These are phyloP conservation scores for Talaromyces piceae DNA, from an alignment of 2,329 filamentous ascomycete species.

Conservation along the genomic window DNA sequence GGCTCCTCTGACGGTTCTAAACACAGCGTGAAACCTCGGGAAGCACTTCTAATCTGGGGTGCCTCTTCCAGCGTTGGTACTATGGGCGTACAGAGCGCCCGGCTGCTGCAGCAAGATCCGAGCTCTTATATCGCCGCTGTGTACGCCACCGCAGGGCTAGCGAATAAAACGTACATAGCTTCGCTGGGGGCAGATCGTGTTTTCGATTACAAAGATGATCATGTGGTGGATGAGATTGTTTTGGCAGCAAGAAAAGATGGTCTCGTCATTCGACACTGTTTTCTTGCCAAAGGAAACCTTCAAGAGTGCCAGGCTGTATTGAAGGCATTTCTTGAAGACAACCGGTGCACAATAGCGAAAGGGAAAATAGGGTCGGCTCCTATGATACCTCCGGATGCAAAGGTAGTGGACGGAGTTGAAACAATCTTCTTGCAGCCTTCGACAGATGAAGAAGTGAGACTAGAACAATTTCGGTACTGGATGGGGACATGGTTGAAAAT, in stretches of 20 bases:
- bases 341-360: background rate
- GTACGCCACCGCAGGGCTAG: conserved; percentile 34
- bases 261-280: conserved; percentile 34
- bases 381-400: conserved; percentile 21
- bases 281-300: conserved; percentile 35
- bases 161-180: conserved; percentile 28
- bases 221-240: conserved; percentile 25
- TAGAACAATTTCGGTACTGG: conserved; percentile 35
- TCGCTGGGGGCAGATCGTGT: conserved; percentile 28
- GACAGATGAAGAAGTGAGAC: conserved; percentile 24
- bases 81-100: conserved; percentile 38
- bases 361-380: conserved; percentile 35
- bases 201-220: conserved; percentile 34
- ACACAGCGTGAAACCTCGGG: background rate
- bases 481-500: conserved; percentile 32
- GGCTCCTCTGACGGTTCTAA: background rate
- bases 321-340: conserved; percentile 21
- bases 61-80: conserved; percentile 41
- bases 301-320: conserved; percentile 32
- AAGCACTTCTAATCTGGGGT: conserved; percentile 38
- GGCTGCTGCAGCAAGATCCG: conserved; percentile 27
- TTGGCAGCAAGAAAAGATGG: conserved; percentile 30
- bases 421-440: conserved; percentile 35
- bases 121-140: conserved; percentile 31
- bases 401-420: conserved; percentile 28